Conservation (phyloP, 768 basidiomycete genomes). For the Serpula lacrymans region DNA sequence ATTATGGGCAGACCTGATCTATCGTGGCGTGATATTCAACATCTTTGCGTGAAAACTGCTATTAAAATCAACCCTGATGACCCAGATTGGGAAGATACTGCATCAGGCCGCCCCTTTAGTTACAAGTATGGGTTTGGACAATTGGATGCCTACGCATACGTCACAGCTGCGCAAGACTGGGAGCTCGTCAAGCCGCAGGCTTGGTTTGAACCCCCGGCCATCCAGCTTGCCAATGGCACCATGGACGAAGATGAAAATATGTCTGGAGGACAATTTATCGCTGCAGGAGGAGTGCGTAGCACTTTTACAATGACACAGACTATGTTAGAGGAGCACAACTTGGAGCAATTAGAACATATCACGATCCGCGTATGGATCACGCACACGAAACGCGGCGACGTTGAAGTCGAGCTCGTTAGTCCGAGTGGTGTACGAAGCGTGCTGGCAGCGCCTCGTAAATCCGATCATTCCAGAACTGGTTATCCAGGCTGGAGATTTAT, state of each 20-base stretch:
- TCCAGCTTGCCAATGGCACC: constrained; percentile 61
- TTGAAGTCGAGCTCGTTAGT: constrained; percentile 86
- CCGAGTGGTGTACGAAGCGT: constrained; percentile 85
- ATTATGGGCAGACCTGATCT: constrained; percentile 83
- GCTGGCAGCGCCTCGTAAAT: constrained; percentile 65
- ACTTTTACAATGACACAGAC: constrained; percentile 63
- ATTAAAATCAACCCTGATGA: constrained; percentile 81
- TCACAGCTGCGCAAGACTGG: constrained; percentile 82
- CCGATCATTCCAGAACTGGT: constrained; percentile 64
- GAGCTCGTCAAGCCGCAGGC: constrained; percentile 89
- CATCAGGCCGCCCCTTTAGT: constrained; percentile 47
- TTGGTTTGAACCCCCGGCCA: constrained; percentile 75
- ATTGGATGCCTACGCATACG: constrained; percentile 78
- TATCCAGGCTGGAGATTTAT: constrained; percentile 98
- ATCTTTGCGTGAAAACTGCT: constrained; percentile 78
- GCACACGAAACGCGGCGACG: constrained; percentile 85
- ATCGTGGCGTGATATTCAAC: constrained; percentile 94
- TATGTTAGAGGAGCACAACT: constrained; percentile 67
- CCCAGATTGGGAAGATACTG: constrained; percentile 89
- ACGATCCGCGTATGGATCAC: constrained; percentile 91
- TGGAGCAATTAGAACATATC: constrained; percentile 89
- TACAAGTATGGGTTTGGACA: constrained; percentile 98
- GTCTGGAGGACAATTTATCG: constrained; percentile 65
- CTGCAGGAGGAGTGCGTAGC: constrained; percentile 59
- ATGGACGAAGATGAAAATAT: constrained; percentile 52